Evolutionary conservation across 1,139 yeast genomes (phyloP).

Genomic region (Groenewaldozyma auringiensis): DNA sequence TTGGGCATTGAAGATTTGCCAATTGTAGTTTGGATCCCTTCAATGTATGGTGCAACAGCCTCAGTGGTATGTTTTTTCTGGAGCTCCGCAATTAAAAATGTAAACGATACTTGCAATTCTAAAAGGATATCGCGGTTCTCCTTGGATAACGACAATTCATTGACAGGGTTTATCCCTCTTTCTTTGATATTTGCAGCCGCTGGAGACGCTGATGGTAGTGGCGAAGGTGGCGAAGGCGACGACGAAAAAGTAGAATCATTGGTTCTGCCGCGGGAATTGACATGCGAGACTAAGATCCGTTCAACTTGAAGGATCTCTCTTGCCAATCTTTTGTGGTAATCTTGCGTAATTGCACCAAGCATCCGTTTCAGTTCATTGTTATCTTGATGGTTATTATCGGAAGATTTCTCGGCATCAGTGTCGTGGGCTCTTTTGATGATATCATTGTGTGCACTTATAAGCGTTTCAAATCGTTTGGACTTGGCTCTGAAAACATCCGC

Average conservation of each 20-base stretch:
- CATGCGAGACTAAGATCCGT: slow-evolving; percentile 18
- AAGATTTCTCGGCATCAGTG: not conserved
- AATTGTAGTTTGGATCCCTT: slow-evolving; percentile 19
- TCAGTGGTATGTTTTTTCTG: slow-evolving; percentile 17
- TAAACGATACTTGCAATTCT: slow-evolving; percentile 22
- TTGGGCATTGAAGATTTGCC: slow-evolving; percentile 11
- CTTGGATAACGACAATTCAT: not conserved
- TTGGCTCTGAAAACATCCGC: slow-evolving; percentile 18
- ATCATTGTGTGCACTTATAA: slow-evolving; percentile 12
- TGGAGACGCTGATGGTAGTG: not conserved
- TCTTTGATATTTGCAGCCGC: not conserved
- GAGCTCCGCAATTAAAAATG: slow-evolving; percentile 22
- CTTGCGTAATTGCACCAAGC: slow-evolving; percentile 2
- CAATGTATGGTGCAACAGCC: slow-evolving; percentile 19
- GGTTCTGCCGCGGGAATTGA: slow-evolving; percentile 13
- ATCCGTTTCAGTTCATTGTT: not conserved
- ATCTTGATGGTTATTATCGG: not conserved
- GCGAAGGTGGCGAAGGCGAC: slow-evolving; percentile 4
- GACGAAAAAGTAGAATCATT: not conserved
- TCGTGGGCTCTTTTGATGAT: slow-evolving; percentile 4
- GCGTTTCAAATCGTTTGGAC: slow-evolving; percentile 15
- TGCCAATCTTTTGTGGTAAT: slow-evolving; percentile 15
- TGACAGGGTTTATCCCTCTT: slow-evolving; percentile 5
- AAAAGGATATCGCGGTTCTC: slow-evolving; percentile 7
- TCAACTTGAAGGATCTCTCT: slow-evolving; percentile 19